Evolutionary conservation across 768 basidiomycete species (phyloP).

Genomic region (Vararia minispora): DNA sequence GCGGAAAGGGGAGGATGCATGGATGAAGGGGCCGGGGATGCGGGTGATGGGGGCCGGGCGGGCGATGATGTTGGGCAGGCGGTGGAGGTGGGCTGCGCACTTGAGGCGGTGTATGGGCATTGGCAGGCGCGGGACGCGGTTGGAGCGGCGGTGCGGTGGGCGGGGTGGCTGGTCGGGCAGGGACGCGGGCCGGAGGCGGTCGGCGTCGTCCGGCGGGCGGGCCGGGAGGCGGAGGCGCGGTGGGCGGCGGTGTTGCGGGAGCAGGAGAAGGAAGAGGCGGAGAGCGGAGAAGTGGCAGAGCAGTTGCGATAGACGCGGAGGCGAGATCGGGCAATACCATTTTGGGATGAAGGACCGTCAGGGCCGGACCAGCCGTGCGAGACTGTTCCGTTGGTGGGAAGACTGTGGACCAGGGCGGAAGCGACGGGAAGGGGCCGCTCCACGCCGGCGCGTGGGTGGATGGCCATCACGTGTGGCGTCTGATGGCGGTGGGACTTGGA

Average conservation of each 20-base stretch:
- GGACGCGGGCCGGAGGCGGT: slow-evolving; percentile 32
- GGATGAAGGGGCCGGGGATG: slow-evolving; percentile 12
- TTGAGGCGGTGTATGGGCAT: slow-evolving; percentile 27
- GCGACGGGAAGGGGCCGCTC: too few species aligned
- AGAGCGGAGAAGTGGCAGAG: slow-evolving; percentile 1
- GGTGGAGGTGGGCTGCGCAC: slow-evolving; percentile 17
- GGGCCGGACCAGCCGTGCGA: too few species aligned
- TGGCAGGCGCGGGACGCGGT: slow-evolving; percentile 31
- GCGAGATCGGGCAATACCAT: too few species aligned
- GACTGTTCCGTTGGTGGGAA: too few species aligned
- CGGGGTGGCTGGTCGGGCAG: slow-evolving; percentile 31
- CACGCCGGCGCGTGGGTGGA: too few species aligned
- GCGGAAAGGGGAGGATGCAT: slow-evolving; percentile 13
- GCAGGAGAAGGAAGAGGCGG: slow-evolving; percentile 1
- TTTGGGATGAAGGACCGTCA: too few species aligned
- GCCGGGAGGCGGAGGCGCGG: slow-evolving; percentile 18
- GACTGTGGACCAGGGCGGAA: too few species aligned
- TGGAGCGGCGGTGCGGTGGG: slow-evolving; percentile 33
- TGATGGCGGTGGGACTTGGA: too few species aligned
- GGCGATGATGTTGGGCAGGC: neutral
- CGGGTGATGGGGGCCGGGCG: neutral
- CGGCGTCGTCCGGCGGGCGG: slow-evolving; percentile 24
- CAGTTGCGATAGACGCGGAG: slow-evolving; percentile 14
- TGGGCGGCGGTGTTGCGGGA: slow-evolving; percentile 20
- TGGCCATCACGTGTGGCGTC: too few species aligned